Evolutionary conservation across 495 filamentous ascomycete genomes (phyloP).

Genomic region (Acidomyces sp.): DNA sequence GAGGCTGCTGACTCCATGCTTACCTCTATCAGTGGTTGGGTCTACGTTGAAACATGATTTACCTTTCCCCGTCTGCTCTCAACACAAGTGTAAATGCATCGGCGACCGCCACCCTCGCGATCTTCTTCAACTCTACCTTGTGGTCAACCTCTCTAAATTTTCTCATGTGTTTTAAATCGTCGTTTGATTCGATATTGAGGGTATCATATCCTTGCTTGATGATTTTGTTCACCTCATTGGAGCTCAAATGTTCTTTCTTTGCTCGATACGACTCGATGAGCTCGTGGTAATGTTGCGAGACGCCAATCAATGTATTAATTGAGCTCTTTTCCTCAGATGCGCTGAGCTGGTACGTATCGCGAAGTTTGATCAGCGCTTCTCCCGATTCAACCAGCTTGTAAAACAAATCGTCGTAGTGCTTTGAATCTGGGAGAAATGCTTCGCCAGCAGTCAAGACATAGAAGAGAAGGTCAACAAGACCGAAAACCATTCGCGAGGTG

Average conservation of each 20-base stretch:
- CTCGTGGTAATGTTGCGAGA: conserved; percentile 75
- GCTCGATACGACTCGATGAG: conserved; percentile 44
- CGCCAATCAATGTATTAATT: conserved; percentile 71
- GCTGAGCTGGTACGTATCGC: conserved; percentile 52
- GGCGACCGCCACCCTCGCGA: conserved; percentile 60
- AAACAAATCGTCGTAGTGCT: conserved; percentile 89
- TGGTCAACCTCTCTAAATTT: conserved; percentile 66
- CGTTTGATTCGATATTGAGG: conserved; percentile 70
- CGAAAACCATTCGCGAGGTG: conserved; percentile 48
- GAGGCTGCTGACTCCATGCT: too few relatives aligned
- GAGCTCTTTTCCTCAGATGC: conserved; percentile 43
- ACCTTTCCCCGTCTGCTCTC: not conserved
- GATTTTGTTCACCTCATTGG: conserved; percentile 71
- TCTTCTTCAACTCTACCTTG: conserved; percentile 57
- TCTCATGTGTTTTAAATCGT: conserved; percentile 68
- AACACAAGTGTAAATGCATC: conserved; percentile 41
- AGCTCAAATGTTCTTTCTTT: conserved; percentile 50
- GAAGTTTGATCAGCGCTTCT: conserved; percentile 70
- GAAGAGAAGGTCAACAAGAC: conserved; percentile 71
- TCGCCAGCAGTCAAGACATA: conserved; percentile 80
- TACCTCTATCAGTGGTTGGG: too few relatives aligned
- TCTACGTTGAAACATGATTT: too few relatives aligned
- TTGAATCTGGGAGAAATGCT: conserved; percentile 77
- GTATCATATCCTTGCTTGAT: conserved; percentile 96
- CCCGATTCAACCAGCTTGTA: conserved; percentile 94